Evolutionary conservation across 2,329 filamentous ascomycete genomes (phyloP), one percentile per base, ranked within the genome.

Genomic region (Aspergillus ochraceus): DNA sequence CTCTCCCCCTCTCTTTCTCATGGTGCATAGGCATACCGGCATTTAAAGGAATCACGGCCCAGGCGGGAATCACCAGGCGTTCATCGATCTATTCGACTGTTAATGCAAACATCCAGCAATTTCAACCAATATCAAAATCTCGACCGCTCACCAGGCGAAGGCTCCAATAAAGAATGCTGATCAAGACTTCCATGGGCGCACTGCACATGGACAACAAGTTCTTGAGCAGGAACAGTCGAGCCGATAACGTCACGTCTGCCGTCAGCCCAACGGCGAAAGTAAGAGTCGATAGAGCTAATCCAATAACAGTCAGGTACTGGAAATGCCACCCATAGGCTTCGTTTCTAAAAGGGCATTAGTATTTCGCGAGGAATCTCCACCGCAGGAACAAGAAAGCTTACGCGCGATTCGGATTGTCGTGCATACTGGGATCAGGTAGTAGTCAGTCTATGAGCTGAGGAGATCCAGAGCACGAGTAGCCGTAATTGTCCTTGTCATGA

Each of bases 301-400:
- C 86, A 66, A 88, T 82, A 65, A 87, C 86, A 60, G 86, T 88
- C 22, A 88, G 77, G 68, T 86, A 88, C 74, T 88, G 86, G 61
- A 88, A 81, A 69, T 88, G 86, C 85, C 86, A 88, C 65, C 86
- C 86, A 71, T 86, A 88, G 39, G 84, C 83, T 14, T 84, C 77
- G 64, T 84, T 86, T 47, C 80, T 85, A 60, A 17, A 50, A 62
- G 53, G 56, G 20, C 14, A 62, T 60, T 47, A 65, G 54, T 59
- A 32, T 55, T 19, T n/a, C n/a, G 50, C 20, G 22, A 20, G 24
- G 24, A 36, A 26, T 36, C n/a, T 20, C 22, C 12, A 26, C 11
- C 29, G 39, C 32, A 30, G 49, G 45, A 19, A 20, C 29, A 26
- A 39, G 26, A 54, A 42, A n/a, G 64, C 75, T 69, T 68, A 79